phyloP scores from a whole-genome alignment of 2,329 filamentous ascomycete genomes.

The Podosphaera xanthii region DNA sequence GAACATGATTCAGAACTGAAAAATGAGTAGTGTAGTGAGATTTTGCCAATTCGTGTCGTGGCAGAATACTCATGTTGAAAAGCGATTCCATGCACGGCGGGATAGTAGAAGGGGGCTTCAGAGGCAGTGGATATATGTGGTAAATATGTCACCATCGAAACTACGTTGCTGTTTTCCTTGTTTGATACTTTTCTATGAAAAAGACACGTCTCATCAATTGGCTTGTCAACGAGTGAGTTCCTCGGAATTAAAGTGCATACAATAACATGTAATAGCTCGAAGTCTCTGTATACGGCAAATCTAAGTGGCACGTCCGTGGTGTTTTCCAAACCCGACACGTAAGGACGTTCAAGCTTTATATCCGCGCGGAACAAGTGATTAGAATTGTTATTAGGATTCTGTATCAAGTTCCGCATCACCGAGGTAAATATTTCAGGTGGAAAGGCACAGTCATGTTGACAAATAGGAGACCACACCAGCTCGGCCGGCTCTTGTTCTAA shows the following conservation, averaged over 20 bases:
- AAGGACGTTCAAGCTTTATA: slow-evolving; percentile 33
- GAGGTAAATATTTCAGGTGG: slow-evolving; percentile 35
- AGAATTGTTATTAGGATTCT: slow-evolving; percentile 61
- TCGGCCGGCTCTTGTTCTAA: slow-evolving; percentile 18
- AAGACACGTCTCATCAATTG: slow-evolving; percentile 64
- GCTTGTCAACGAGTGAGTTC: slow-evolving; percentile 51
- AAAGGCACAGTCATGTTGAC: slow-evolving; percentile 36
- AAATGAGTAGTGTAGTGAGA: slow-evolving; percentile 38
- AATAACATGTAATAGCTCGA: slow-evolving; percentile 35
- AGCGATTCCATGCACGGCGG: slow-evolving; percentile 47
- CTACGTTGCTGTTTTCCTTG: slow-evolving; percentile 9
- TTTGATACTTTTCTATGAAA: slow-evolving; percentile 28
- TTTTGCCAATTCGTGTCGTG: slow-evolving; percentile 20
- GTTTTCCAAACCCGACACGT: slow-evolving; percentile 14
- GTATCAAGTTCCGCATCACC: slow-evolving; percentile 52
- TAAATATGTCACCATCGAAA: slow-evolving; percentile 48
- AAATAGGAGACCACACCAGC: slow-evolving; percentile 28
- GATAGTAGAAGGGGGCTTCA: slow-evolving; percentile 73
- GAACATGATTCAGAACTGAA: slow-evolving; percentile 19
- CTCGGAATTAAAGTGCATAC: slow-evolving; percentile 62
- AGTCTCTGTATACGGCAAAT: slow-evolving; percentile 24
- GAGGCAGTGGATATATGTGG: slow-evolving; percentile 42
- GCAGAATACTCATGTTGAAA: slow-evolving; percentile 47
- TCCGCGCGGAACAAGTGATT: slow-evolving; percentile 60
- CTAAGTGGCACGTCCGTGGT: slow-evolving; percentile 15